phyloP scores from a whole-genome alignment of 2,329 filamentous ascomycete genomes.

The Fusarium praegraminearum region DNA sequence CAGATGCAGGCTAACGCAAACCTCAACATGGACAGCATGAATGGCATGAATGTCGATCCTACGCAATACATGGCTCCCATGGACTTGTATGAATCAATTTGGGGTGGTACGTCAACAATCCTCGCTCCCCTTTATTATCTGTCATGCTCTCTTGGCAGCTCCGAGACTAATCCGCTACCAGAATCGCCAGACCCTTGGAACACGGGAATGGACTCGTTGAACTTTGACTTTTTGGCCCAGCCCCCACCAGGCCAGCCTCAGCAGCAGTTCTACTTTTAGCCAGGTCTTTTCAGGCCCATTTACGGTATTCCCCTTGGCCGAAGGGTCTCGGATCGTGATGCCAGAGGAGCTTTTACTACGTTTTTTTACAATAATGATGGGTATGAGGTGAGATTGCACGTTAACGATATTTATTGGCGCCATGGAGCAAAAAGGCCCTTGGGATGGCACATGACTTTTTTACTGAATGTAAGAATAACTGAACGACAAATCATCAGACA shows the following conservation, averaged over 20 bases:
- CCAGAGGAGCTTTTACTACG: neutral
- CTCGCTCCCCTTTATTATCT: neutral
- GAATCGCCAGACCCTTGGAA: constrained; percentile 72
- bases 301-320: neutral
- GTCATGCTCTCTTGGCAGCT: neutral
- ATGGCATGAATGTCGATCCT: constrained; percentile 66
- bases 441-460: constrained; percentile 24
- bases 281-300: neutral
- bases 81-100: constrained; percentile 76
- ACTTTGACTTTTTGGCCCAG: constrained; percentile 71
- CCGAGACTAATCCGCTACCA: constrained; percentile 48
- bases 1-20: constrained; percentile 52
- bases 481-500: constrained; percentile 9
- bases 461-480: constrained; percentile 21
- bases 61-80: constrained; percentile 73
- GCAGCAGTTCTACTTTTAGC: constrained; percentile 69
- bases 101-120: constrained; percentile 67
- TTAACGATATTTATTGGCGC: constrained; percentile 20
- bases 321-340: neutral
- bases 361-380: constrained; percentile 5
- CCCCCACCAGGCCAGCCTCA: constrained; percentile 69
- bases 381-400: constrained; percentile 13
- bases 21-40: constrained; percentile 59
- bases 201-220: constrained; percentile 66
- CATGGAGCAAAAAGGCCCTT: constrained; percentile 11